Conservation (phyloP, 2,329 filamentous ascomycete genomes). For the Talaromyces amestolkiae region DNA sequence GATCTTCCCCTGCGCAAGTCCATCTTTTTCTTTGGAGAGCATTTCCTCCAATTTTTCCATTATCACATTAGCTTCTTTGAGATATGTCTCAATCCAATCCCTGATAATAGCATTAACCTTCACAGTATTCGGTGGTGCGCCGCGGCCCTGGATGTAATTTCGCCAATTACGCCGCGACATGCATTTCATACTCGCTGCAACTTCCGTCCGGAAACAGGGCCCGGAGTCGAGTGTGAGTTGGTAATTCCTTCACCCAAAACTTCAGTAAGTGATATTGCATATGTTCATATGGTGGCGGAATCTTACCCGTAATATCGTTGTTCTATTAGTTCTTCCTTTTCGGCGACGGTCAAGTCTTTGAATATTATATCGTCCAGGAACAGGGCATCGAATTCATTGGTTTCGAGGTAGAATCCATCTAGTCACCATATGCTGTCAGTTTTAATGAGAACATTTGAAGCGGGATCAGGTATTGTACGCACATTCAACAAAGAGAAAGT, state of each 20-base stretch:
- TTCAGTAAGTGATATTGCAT: neutral
- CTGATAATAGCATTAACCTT: slow-evolving; percentile 35
- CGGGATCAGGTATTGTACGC: slow-evolving; percentile 19
- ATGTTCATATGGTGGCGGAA: neutral
- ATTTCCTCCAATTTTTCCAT: slow-evolving; percentile 27
- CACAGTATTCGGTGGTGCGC: slow-evolving; percentile 30
- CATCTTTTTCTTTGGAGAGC: slow-evolving; percentile 13
- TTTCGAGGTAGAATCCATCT: slow-evolving; percentile 46
- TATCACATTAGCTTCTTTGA: slow-evolving; percentile 33
- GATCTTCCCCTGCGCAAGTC: slow-evolving; percentile 25
- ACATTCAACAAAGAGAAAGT: slow-evolving; percentile 46
- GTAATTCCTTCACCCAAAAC: slow-evolving; percentile 37
- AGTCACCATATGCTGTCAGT: neutral
- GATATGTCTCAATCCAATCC: slow-evolving; percentile 37
- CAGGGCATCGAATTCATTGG: slow-evolving; percentile 40
- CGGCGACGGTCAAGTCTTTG: slow-evolving; percentile 28
- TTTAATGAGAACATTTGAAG: too few relatives aligned
- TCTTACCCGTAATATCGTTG: slow-evolving; percentile 42
- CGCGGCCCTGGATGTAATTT: slow-evolving; percentile 39
- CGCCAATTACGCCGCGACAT: slow-evolving; percentile 39
- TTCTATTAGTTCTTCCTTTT: slow-evolving; percentile 34
- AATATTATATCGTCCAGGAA: slow-evolving; percentile 45
- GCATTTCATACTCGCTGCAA: slow-evolving; percentile 41
- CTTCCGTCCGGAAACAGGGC: slow-evolving; percentile 44
- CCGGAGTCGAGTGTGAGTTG: slow-evolving; percentile 35